Base-by-base conservation (phyloP, 371 early-diverging fungal species). In the Rhizomucor pusillus region DNA sequence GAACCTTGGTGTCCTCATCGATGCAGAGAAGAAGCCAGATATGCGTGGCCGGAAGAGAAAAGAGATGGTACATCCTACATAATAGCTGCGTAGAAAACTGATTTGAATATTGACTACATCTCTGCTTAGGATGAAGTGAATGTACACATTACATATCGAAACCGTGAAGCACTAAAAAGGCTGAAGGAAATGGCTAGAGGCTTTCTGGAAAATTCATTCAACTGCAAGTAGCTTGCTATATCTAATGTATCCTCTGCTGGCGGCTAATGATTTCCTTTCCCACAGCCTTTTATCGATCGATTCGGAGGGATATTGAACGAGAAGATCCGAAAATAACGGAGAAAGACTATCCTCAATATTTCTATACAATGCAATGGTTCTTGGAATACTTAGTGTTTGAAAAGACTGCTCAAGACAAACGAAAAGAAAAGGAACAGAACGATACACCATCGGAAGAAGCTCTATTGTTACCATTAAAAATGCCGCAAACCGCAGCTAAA, bases 271-370 rank as follows among this genome's bases (percentile, higher is more conserved):
- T 46, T 20, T 48, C 55, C n/a, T 39, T 35, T 2, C 20, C n/a
- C 10, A 18, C 59, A 87, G 88, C 79, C 6, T 65, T 90, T 29
- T 79, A 81, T 53, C 43, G 46, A 2, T 80, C 84, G 0, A 60
- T 87, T 0, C 63, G 81, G 33, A 74, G 75, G 24, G 88, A 87
- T 50, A 79, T 90, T 56, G 81, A 84, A 24, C 62, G 72, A 13
- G 81, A 84, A 56, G 72, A 84, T 25, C 69, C 67, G 23, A 80
- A 75, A 16, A 73, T 90, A 24, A 62, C 69, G 12, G 74, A 70
- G 10, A 66, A 67, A 7, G 86, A 89, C 60, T 66, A 71, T 53
- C 29, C 40, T 14, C 73, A 64, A 6, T 67, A 67, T 23, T 67
- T 59, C 34, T 71, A 58, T 43, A 68, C 70, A 9, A 57, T 71